These are phyloP conservation scores for Acacia confusa DNA, from an alignment of 306 rosid genomes.

Conservation along the genomic window DNA sequence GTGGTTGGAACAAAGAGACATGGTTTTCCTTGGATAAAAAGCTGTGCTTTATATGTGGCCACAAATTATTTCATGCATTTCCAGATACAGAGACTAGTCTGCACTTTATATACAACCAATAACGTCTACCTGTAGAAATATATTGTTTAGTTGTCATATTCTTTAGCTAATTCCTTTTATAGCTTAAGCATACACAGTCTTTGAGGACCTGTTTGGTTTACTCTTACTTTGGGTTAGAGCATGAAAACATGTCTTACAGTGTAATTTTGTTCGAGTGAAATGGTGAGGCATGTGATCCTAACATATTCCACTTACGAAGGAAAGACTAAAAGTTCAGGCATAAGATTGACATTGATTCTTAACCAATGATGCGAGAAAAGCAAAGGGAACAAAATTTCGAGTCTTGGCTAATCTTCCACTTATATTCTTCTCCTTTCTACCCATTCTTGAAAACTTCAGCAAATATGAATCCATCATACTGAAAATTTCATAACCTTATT, in stretches of 20 bases:
- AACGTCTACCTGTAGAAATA: not conserved
- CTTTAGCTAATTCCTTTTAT: not conserved
- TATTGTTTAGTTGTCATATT: not conserved
- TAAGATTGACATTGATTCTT: not conserved
- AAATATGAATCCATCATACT: not conserved
- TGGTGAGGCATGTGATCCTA: too few relatives aligned
- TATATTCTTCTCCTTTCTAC: not conserved
- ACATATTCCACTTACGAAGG: not conserved
- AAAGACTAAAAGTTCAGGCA: not conserved
- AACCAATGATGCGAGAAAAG: not conserved
- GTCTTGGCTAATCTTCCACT: not conserved
- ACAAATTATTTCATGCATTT: not conserved
- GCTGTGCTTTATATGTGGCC: not conserved
- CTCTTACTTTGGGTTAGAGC: not conserved
- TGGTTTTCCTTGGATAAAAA: not conserved
- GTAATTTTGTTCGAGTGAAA: not conserved
- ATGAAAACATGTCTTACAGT: not conserved
- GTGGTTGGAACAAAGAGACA: not conserved
- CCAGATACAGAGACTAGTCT: not conserved
- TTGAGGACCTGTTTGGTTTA: not conserved
- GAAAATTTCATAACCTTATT: not conserved
- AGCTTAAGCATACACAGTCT: constrained; percentile 3
- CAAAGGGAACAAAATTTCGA: not conserved
- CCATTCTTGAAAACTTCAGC: not conserved
- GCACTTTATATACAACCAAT: not conserved